Conservation (phyloP, 768 basidiomycete genomes). For the Favolaschia claudopus region DNA sequence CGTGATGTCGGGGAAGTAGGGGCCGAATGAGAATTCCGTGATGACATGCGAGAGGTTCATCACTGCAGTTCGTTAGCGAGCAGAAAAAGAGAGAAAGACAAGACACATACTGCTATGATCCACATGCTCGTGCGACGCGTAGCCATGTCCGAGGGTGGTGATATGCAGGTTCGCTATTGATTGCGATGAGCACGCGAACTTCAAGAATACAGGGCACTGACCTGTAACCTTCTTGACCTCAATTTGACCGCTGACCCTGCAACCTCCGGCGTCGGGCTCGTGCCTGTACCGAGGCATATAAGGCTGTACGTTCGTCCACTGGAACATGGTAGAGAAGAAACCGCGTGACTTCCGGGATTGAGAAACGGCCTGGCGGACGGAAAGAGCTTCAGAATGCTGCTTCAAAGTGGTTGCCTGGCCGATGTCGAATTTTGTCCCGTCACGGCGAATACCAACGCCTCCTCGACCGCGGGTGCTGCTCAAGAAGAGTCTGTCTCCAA, state of each 20-base stretch:
- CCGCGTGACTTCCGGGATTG: slow-evolving; percentile 82
- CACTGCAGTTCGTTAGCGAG: slow-evolving; percentile 50
- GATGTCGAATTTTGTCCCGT: slow-evolving; percentile 86
- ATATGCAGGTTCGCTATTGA: slow-evolving; percentile 86
- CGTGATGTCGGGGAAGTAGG: slow-evolving; percentile 92
- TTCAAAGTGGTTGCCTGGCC: slow-evolving; percentile 80
- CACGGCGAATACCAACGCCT: slow-evolving; percentile 78
- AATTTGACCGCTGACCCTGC: slow-evolving; percentile 86
- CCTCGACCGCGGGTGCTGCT: slow-evolving; percentile 49
- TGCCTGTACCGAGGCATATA: slow-evolving; percentile 83
- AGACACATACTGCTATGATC: slow-evolving; percentile 77
- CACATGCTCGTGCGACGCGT: slow-evolving; percentile 85
- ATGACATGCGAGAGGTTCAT: slow-evolving; percentile 99
- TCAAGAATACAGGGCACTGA: slow-evolving; percentile 33
- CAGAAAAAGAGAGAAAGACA: background rate
- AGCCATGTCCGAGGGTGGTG: slow-evolving; percentile 95
- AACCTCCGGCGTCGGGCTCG: slow-evolving; percentile 73
- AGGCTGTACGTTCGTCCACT: slow-evolving; percentile 45
- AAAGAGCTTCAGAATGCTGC: slow-evolving; percentile 72
- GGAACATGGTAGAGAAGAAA: slow-evolving; percentile 65
- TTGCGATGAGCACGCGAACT: background rate
- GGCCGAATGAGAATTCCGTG: slow-evolving; percentile 96
- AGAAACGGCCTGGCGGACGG: slow-evolving; percentile 71
- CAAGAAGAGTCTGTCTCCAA: slow-evolving; percentile 92
- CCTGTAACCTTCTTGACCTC: slow-evolving; percentile 91